These are phyloP conservation scores for Penicillium coprophilum DNA, from an alignment of 495 filamentous ascomycete genomes.

Conservation along the genomic window DNA sequence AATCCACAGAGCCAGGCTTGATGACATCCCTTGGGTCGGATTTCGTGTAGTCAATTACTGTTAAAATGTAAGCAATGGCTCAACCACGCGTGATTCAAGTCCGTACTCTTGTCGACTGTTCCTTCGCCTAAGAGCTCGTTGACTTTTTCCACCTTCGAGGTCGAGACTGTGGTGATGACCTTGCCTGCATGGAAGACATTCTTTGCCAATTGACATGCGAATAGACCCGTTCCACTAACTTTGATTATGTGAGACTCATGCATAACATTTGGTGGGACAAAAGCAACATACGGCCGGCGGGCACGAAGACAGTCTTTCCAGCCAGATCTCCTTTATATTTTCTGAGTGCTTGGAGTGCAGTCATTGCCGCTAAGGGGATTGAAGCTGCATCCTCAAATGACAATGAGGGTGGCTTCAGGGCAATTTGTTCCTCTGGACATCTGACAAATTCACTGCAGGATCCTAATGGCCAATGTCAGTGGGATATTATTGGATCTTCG, in stretches of 20 bases:
- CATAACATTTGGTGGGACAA: not conserved
- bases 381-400: constrained; percentile 43
- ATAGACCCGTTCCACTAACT: constrained; percentile 51
- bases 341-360: constrained; percentile 42
- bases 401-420: constrained; percentile 35
- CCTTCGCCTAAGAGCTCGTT: constrained; percentile 37
- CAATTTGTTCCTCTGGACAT: constrained; percentile 30
- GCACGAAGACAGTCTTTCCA: constrained; percentile 55
- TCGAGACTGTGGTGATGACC: constrained; percentile 53
- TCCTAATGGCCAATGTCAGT: constrained; percentile 1
- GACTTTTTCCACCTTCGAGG: constrained; percentile 47
- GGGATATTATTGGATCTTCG: no score
- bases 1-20: constrained; percentile 47
- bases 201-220: constrained; percentile 51
- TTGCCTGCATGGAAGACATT: constrained; percentile 49
- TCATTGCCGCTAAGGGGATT: constrained; percentile 38
- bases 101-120: constrained; percentile 30
- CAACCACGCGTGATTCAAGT: constrained; percentile 23
- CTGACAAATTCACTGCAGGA: constrained; percentile 41
- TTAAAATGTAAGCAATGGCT: constrained; percentile 20
- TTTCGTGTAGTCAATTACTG: constrained; percentile 52
- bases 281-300: constrained; percentile 36
- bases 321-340: constrained; percentile 37
- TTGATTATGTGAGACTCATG: not conserved
- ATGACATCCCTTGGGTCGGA: constrained; percentile 39